These are phyloP conservation scores for Rehmannia glutinosa DNA, from an alignment of 257 asterid genomes.

Conservation along the genomic window DNA sequence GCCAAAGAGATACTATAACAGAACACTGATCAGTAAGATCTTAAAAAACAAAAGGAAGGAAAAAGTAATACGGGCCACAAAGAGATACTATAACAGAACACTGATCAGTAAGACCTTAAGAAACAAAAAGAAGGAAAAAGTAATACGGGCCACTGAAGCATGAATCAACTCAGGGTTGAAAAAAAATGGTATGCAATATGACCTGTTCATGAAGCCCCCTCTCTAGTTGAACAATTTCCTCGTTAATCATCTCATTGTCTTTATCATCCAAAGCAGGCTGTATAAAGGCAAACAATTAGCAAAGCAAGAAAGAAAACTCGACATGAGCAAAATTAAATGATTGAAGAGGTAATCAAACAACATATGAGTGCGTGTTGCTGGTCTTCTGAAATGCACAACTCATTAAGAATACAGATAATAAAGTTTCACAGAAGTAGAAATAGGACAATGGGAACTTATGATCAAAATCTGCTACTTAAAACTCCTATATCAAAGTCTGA, in stretches of 20 bases:
- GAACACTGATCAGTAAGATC: background rate
- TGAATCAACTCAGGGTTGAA: too few species aligned
- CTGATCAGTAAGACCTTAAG: background rate
- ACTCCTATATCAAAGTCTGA: background rate
- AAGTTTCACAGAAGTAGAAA: constrained; percentile 2
- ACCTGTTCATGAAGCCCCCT: constrained; percentile 65
- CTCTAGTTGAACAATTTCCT: constrained; percentile 56
- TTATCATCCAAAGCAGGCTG: constrained; percentile 80
- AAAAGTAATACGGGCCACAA: background rate
- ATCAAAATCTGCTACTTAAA: constrained; percentile 2
- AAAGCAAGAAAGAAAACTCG: background rate
- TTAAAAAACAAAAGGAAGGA: background rate
- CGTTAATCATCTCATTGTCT: constrained; percentile 57
- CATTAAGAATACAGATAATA: background rate
- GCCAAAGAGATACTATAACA: background rate
- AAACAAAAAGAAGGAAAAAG: background rate
- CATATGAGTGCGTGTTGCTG: background rate
- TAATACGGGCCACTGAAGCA: too few species aligned
- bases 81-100: too few species aligned
- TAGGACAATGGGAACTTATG: background rate
- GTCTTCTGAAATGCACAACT: constrained; percentile 8
- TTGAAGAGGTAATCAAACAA: background rate
- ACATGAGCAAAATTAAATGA: constrained; percentile 1
- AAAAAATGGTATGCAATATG: constrained; percentile 7
- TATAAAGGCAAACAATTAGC: constrained; percentile 16